Evolutionary conservation across 2,329 filamentous ascomycete species (phyloP), one percentile per base, ranked within the genome.

Genomic region (Aspergillus amoenus): DNA sequence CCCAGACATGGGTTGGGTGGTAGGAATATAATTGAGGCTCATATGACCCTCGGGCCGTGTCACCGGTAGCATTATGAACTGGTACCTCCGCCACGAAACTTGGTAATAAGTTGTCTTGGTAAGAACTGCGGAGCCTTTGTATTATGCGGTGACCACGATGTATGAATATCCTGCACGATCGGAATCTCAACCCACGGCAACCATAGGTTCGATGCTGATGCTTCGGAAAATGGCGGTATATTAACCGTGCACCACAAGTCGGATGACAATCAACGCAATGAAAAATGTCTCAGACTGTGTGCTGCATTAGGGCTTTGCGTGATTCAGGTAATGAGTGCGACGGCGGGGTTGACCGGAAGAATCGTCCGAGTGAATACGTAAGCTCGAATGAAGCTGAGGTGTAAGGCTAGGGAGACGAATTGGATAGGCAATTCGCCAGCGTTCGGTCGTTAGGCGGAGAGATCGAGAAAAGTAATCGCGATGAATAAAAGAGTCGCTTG

Each of bases 21-120:
- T 81, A 73, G 84, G 82, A 74, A 90, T 85, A 77, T 91, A 93
- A 79, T 90, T 90, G 76, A 94, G 86, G 73, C 88, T 88, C 81
- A 94, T 84, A 76, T 93, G 90, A 70, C 83, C 81, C 75, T 96
- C 91, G 70, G 90, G 86, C 84, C 91, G 88, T 76, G 88, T 83
- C 57, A 80, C 73, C 79, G 85, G 90, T 82, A 90, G 89, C 92
- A 96, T 96, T 92, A 93, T 92, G 84, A 82, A 92, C 92, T 92
- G 90, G 61, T 59, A 61, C 62, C 61, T 65, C 60, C 58, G 59
- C 63, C 64, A 64, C 50, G 15, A 44, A 42, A 22, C 56, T 65
- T 58, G 62, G 27, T 61, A 57, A 50, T 18, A 17, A 8, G 39
- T n/a, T 32, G 40, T 49, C 24, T 41, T 21, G 56, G 49, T 48